Base-by-base conservation (phyloP, 202 grass and related monocot genomes). In the Dendrocalamus latiflorus region DNA sequence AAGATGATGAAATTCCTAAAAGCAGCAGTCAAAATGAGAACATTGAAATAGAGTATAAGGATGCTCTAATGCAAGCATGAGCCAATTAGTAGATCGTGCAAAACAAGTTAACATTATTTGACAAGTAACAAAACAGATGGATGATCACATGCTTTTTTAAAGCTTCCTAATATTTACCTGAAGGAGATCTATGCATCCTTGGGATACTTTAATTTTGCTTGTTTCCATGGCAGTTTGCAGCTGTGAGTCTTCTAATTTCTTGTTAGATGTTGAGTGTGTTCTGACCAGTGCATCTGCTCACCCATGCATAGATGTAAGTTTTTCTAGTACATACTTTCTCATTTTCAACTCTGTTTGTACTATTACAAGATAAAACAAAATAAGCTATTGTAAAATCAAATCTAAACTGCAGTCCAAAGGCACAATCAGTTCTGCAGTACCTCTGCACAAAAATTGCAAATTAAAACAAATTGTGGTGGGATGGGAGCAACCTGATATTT, bases 121-220 rank as follows among this genome's bases (percentile, higher is more conserved):
- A 57, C 75, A 77, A 87, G 14, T 69, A 70, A 70, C 13, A 70
- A 85, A 55, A 59, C 1, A 54, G 37, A 64, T 76, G 54, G 17
- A 21, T 49, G 22, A 25, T 70, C 36, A 65, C 16, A 83, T 25
- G 12, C 18, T 50, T 69, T 60, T 60, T 56, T 75, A 55, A 72
- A 16, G n/a, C 69, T 83, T 62, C 68, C n/a, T 33, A 67, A 80
- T 67, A 70, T 84, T 84, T 93, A 99, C 96, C 93, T 92, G 82
- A 68, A 99, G 86, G 55, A 99, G 89, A 90, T 99, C 91, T 85
- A 92, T 85, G 64, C 96, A 94, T 36, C 96, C 96, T 85, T 99
- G 89, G 34, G 88, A 90, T 57, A 94, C 86, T 87, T 83, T 85
- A 65, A 84, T 90, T 87, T 96, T 99, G 82, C 91, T 88, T 50